Evolutionary conservation across 495 filamentous ascomycete genomes (phyloP).

Genomic region (Chaetomium fimeti): DNA sequence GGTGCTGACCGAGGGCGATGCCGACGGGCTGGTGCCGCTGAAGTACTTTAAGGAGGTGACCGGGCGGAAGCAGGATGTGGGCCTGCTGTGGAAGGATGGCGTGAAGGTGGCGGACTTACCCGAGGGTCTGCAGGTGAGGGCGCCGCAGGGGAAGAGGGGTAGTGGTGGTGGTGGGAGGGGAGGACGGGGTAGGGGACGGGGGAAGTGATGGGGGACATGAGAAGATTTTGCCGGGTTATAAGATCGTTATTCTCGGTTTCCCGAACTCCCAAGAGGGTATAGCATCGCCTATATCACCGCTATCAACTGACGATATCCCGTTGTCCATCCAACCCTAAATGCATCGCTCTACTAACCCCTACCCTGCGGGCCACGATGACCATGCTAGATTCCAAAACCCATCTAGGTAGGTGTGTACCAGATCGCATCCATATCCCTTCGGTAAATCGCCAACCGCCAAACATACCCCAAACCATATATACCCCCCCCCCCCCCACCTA

Average conservation of each 20-base stretch:
- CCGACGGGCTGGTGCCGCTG: slow-evolving; percentile 44
- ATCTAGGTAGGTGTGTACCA: neutral
- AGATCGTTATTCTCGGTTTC: neutral
- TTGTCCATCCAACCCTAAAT: neutral
- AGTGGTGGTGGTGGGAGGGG: slow-evolving; percentile 31
- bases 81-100: slow-evolving; percentile 65
- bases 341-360: neutral
- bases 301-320: neutral
- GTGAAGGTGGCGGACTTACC: slow-evolving; percentile 58
- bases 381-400: neutral
- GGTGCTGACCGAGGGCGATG: slow-evolving; percentile 52
- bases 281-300: neutral
- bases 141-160: slow-evolving; percentile 49
- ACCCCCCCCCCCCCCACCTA: neutral
- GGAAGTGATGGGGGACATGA: slow-evolving; percentile 1
- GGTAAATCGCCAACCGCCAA: neutral
- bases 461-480: neutral
- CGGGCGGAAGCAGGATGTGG: slow-evolving; percentile 58
- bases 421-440: neutral
- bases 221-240: neutral
- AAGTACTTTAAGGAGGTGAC: slow-evolving; percentile 54
- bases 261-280: neutral
- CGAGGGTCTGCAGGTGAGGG: slow-evolving; percentile 39
- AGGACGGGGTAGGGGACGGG: slow-evolving; percentile 21
- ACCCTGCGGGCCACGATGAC: neutral